A percentile compares a stretch with the other conserved stretches of the same genome.
These are phyloP conservation scores for Cercophora sp. DNA, from an alignment of 495 filamentous ascomycete species.

Conservation along the genomic window DNA sequence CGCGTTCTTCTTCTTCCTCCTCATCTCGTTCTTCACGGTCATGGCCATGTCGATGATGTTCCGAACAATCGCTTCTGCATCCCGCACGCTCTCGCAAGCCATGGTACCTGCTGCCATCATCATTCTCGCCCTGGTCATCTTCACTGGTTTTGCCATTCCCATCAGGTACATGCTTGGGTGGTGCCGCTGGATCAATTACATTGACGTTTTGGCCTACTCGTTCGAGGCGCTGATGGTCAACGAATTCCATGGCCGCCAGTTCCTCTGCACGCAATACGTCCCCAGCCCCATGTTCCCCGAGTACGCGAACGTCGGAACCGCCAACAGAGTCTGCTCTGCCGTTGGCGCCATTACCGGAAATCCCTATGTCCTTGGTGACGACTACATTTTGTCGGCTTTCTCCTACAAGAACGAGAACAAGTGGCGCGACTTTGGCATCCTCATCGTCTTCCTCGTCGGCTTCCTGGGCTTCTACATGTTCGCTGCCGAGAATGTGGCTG, in stretches of 20 bases:
- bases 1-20: slow-evolving; percentile 77
- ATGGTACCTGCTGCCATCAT: slow-evolving; percentile 79
- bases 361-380: slow-evolving; percentile 55
- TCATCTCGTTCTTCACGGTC: slow-evolving; percentile 64
- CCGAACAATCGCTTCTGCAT: slow-evolving; percentile 75
- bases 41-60: slow-evolving; percentile 78
- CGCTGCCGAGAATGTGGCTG: slow-evolving; percentile 69
- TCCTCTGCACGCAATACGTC: slow-evolving; percentile 58
- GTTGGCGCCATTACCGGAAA: slow-evolving; percentile 60
- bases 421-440: slow-evolving; percentile 81
- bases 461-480: slow-evolving; percentile 64
- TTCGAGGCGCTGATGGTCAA: slow-evolving; percentile 91
- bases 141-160: slow-evolving; percentile 87
- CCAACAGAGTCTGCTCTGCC: slow-evolving; percentile 55
- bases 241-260: slow-evolving; percentile 68
- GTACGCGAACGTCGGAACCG: slow-evolving; percentile 42
- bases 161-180: slow-evolving; percentile 71
- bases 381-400: slow-evolving; percentile 61
- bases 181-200: slow-evolving; percentile 84
- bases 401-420: slow-evolving; percentile 57
- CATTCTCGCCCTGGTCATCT: slow-evolving; percentile 79
- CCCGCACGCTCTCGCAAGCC: slow-evolving; percentile 74
- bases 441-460: slow-evolving; percentile 68
- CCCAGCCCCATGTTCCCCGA: slow-evolving; percentile 42
- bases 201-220: slow-evolving; percentile 80